A percentile compares a stretch with the other conserved stretches of the same genome.
Conservation (phyloP, 2,329 filamentous ascomycete species). For the Atkinsonella texensis region DNA sequence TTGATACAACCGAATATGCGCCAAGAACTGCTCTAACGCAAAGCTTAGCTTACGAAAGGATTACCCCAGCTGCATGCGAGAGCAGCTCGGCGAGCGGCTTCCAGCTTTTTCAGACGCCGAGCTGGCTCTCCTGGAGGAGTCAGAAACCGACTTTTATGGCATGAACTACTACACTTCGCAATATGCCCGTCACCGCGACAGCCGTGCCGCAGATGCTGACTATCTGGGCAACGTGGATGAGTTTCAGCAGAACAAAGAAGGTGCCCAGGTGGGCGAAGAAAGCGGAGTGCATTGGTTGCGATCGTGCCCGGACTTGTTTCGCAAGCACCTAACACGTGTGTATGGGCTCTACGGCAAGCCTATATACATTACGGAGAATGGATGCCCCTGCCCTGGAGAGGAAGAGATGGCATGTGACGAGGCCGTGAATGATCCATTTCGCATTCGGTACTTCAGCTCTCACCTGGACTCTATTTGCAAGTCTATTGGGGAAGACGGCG, state of each 20-base stretch:
- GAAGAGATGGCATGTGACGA: slow-evolving; percentile 19
- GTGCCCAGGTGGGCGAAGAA: slow-evolving; percentile 17
- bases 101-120: slow-evolving; percentile 18
- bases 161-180: slow-evolving; percentile 30
- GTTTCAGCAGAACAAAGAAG: slow-evolving; percentile 19
- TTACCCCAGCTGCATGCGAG: slow-evolving; percentile 24
- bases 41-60: slow-evolving; percentile 15
- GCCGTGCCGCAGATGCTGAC: slow-evolving; percentile 16
- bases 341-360: slow-evolving; percentile 15
- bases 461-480: slow-evolving; percentile 25
- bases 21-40: not conserved
- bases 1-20: not conserved
- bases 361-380: slow-evolving; percentile 20
- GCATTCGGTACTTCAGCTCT: slow-evolving; percentile 24
- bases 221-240: slow-evolving; percentile 22
- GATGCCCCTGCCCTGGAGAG: slow-evolving; percentile 24
- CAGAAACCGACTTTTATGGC: slow-evolving; percentile 24
- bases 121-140: slow-evolving; percentile 12
- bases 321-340: slow-evolving; percentile 17
- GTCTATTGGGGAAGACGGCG: slow-evolving; percentile 17
- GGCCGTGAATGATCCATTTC: slow-evolving; percentile 22
- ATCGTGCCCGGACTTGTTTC: slow-evolving; percentile 17
- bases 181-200: slow-evolving; percentile 18
- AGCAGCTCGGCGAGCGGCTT: slow-evolving; percentile 19
- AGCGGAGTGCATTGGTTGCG: slow-evolving; percentile 23